Base-by-base conservation (phyloP, 1,139 yeast species). In the Scheffersomyces cryptocercus region DNA sequence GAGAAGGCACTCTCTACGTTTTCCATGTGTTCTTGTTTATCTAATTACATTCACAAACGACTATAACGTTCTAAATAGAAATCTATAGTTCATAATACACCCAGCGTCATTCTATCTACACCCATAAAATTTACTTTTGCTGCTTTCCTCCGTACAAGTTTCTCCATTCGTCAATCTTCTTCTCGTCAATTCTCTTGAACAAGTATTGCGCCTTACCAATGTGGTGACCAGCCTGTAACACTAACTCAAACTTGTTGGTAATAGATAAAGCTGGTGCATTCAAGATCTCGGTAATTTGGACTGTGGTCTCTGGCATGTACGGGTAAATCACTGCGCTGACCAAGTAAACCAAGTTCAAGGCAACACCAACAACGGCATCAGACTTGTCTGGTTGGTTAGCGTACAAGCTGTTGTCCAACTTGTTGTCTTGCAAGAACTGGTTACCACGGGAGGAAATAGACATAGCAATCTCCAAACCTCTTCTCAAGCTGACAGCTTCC, bases 321-420 rank as follows among this genome's bases (percentile, higher is more conserved):
- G 99, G 99, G 44, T 81, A 74, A 46, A 91, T 75, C 41, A 93
- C 67, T 1, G 97, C 84, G 42, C 93, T 81, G 26, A 93, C 82
- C 54, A 90, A 71, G 68, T 90, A 91, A 42, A 91, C 82, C 62
- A 93, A 76, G 69, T 93, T 93, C 67, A 93, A 75, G 44, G 96
- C 98, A 44, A 89, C 87, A 49, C 88, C 96, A 42, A 93, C 88
- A 42, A 93, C 96, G 1, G 97, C 96, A 61, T 91, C 97, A 14
- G 96, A 82, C 61, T 82, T 84, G 34, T 78, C 88, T 31, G 97
- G 96, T 42, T 68, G 66, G 59, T 88, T 82, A 46, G 82, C 81
- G 65, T 84, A 88, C 55, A 91, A 76, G 26, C 88, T 76, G 75
- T 93, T 93, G 68, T 91, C 98, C 58, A 93, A 79, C 70, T 90